Evolutionary conservation across 257 asterid species (phyloP), one percentile per base, ranked within the genome.

Genomic region (Buddleja alternifolia): DNA sequence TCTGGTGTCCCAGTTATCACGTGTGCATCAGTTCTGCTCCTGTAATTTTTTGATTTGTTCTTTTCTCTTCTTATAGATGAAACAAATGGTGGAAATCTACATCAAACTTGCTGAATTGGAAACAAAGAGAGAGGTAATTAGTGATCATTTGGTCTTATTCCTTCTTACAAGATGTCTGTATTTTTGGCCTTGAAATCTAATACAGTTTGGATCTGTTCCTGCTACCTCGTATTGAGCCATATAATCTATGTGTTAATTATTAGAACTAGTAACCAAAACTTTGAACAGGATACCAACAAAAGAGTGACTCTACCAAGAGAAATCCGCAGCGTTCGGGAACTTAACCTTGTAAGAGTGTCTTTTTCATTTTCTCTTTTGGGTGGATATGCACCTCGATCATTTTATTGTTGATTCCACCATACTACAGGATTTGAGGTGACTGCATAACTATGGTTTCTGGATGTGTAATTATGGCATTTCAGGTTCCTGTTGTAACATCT

Each of bases 401-500:
- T 56, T 61, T 34, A 19, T 66, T 36, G 60, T 46, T 48, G 29
- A 50, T 46, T 52, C 29, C 64, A 41, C 59, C 20, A 21, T 58
- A 32, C 62, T 34, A 23, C 59, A 58, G 59, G 51, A 62, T 52
- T 14, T 8, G 16, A 36, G 32, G 46, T 56, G 66, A 59, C 41
- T 73, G 41, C 16, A 10, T 25, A 60, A 80, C 66, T 54, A 23
- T 54, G 66, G 58, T 44, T 48, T 73, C 66, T 61, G 66, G 39
- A 74, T 73, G 70, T 77, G 55, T 71, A 57, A 47, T 76, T 53
- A 34, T 73, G 70, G 40, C 40, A 51, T 78, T 76, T 72, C 87
- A 93, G 99, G 99, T 91, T 82, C 99, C 99, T 71, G 99, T 93
- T 56, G 86, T 93, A 58, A 93, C 99, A 48, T 86, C 95, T 67